These are phyloP conservation scores for Nepenthes mirabilis DNA, from an alignment of 148 eudicot genomes.

Conservation along the genomic window DNA sequence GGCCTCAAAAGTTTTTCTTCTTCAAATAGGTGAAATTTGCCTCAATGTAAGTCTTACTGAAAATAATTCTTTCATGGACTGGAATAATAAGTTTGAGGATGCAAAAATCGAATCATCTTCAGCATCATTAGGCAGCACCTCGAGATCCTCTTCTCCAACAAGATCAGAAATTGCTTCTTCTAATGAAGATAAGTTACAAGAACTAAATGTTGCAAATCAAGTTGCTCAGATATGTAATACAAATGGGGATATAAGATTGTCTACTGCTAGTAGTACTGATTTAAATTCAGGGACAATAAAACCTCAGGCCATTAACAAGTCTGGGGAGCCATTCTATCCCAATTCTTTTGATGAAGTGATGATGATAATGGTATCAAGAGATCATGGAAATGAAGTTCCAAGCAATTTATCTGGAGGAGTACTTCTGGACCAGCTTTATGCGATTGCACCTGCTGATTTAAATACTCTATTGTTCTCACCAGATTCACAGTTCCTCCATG, in stretches of 20 bases:
- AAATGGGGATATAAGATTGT: conserved; percentile 19
- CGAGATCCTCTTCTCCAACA: conserved; percentile 36
- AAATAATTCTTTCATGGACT: conserved; percentile 30
- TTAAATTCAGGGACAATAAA: conserved; percentile 22
- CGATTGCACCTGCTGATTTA: conserved; percentile 43
- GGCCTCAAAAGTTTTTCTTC: conserved; percentile 1
- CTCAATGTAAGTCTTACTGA: conserved; percentile 74
- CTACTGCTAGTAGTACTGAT: conserved; percentile 12
- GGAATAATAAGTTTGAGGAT: conserved; percentile 22
- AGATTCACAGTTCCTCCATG: conserved; percentile 44
- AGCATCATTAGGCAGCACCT: conserved; percentile 22
- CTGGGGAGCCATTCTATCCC: conserved; percentile 33
- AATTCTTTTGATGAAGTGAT: conserved; percentile 3
- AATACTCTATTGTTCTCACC: conserved; percentile 59
- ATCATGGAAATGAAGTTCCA: not conserved
- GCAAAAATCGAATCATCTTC: conserved; percentile 22
- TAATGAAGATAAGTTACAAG: conserved; percentile 38
- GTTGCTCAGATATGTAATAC: conserved; percentile 37
- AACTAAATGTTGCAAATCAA: conserved; percentile 22
- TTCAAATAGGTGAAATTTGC: conserved; percentile 62
- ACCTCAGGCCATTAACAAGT: conserved; percentile 15
- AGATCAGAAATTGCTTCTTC: conserved; percentile 9
- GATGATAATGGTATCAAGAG: not conserved
- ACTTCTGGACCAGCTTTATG: conserved; percentile 61
- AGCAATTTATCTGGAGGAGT: conserved; percentile 26